phyloP scores from a whole-genome alignment of 805 yeast genomes.

The Ogataea corticis region DNA sequence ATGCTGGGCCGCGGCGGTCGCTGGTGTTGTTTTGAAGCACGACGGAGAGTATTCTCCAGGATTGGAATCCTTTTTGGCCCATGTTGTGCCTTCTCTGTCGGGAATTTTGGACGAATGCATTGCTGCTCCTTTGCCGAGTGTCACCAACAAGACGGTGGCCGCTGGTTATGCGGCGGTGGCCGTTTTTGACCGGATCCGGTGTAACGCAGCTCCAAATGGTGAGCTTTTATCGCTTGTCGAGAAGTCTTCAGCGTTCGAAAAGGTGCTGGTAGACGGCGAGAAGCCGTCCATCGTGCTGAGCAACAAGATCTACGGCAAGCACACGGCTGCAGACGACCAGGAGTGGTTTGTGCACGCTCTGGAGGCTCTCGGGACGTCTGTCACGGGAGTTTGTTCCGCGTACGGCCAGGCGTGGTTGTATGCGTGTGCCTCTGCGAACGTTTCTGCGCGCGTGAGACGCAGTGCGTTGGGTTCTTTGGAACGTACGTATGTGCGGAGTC shows the following conservation, averaged over 20 bases:
- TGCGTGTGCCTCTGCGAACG: conserved; percentile 42
- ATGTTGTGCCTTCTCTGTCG: conserved; percentile 27
- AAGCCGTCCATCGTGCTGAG: conserved; percentile 51
- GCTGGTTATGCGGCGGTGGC: conserved; percentile 53
- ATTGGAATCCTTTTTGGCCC: conserved; percentile 20
- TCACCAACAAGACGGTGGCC: conserved; percentile 51
- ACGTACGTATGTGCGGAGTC: conserved; percentile 35
- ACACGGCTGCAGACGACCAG: conserved; percentile 45
- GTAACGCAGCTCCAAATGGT: conserved; percentile 7
- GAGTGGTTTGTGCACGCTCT: conserved; percentile 55
- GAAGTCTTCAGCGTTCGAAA: conserved; percentile 33
- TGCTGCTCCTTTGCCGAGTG: conserved; percentile 53
- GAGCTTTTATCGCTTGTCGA: conserved; percentile 29
- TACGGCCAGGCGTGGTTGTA: conserved; percentile 54
- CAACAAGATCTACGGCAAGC: conserved; percentile 51
- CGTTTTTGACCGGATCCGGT: conserved; percentile 22
- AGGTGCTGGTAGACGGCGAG: conserved; percentile 39
- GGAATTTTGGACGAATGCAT: conserved; percentile 45
- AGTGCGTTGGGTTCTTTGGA: conserved; percentile 36
- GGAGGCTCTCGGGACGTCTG: conserved; percentile 29
- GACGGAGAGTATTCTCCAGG: conserved; percentile 6
- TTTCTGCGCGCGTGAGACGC: conserved; percentile 38
- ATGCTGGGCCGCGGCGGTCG: conserved; percentile 64
- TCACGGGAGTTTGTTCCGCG: conserved; percentile 15
- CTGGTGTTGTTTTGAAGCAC: conserved; percentile 30